These are phyloP conservation scores for Aspergillus quadrilineatus DNA, from an alignment of 2,329 filamentous ascomycete genomes.

Conservation along the genomic window DNA sequence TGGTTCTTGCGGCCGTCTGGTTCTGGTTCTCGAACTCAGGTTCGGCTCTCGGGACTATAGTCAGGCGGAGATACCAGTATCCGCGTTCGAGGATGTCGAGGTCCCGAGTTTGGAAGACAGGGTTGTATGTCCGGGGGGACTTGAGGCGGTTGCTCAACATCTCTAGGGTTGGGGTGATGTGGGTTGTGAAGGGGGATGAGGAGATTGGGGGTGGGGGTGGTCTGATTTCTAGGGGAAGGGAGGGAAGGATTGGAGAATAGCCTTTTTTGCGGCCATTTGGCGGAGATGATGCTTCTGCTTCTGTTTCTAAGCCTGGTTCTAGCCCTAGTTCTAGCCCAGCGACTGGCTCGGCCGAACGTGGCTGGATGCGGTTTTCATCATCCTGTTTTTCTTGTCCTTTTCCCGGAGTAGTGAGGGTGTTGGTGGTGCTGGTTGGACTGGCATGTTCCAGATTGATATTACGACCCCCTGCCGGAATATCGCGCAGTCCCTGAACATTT, in stretches of 20 bases:
- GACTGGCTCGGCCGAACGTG: not conserved
- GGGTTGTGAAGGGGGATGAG: constrained; percentile 45
- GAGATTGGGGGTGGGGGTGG: constrained; percentile 57
- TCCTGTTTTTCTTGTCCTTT: not conserved
- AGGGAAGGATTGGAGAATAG: constrained; percentile 5
- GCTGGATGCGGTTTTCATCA: not conserved
- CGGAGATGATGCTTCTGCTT: not conserved
- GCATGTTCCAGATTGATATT: not conserved
- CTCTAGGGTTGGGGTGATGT: constrained; percentile 58
- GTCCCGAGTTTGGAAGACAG: constrained; percentile 49
- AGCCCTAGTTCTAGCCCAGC: not conserved
- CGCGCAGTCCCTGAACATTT: not conserved
- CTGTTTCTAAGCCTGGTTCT: not conserved
- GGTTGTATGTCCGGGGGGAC: constrained; percentile 55
- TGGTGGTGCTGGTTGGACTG: not conserved
- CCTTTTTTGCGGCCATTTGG: not conserved
- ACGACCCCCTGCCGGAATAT: not conserved
- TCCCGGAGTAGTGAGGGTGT: not conserved
- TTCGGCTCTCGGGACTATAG: constrained; percentile 42
- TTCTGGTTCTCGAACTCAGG: not conserved
- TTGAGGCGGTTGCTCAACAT: constrained; percentile 56
- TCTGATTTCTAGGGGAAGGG: constrained; percentile 46
- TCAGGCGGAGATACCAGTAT: constrained; percentile 68
- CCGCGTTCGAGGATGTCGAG: constrained; percentile 68
- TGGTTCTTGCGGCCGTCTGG: no score